Evolutionary conservation across 345 rosid genomes (phyloP), one percentile per base, ranked within the genome.

Genomic region (Microthlaspi erraticum): DNA sequence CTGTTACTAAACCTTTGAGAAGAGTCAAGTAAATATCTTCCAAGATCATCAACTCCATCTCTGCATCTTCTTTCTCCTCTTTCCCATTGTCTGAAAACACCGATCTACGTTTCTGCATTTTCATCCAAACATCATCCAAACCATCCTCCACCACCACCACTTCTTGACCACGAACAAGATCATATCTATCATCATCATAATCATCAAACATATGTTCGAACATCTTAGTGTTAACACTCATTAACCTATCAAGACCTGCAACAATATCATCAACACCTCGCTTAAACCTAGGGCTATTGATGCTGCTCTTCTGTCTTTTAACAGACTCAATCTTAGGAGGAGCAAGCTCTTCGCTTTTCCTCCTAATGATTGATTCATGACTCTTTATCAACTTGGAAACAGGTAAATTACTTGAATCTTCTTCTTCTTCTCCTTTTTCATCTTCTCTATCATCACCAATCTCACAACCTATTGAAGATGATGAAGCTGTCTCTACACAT

Each of bases 361-460:
- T 82, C 26, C 80, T 78, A 59, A 86, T 90, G 58, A 82, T 77
- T 4, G 83, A 82, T 79, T 86, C 91, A 39, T 87, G 93, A 71
- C 72, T 84, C 82, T 86, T 81, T 64, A 86, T 82, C 80, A 87
- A 41, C 82, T 82, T 82, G 1, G 91, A 81, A 60, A 87, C 90
- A 18, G 64, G 73, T 56, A 10, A 45, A 39, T 74, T 62, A 2
- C 71, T 70, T 1, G 46, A 68, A 56, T 74, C 80, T 49, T 78
- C 66, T 41, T 72, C 85, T 23, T 42, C 17, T 17, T 51, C 48
- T 16, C 60, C 74, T 1, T 45, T 8, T 11, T 14, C 58, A 29
- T 52, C 37, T 54, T 53, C 53, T 46, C 49, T 37, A 18, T 64
- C 53, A 38, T 56, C 59, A 7, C 4, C 55, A 56, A 7, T 11